phyloP scores from a whole-genome alignment of 495 filamentous ascomycete species.

The Trichoderma asperelloides region DNA sequence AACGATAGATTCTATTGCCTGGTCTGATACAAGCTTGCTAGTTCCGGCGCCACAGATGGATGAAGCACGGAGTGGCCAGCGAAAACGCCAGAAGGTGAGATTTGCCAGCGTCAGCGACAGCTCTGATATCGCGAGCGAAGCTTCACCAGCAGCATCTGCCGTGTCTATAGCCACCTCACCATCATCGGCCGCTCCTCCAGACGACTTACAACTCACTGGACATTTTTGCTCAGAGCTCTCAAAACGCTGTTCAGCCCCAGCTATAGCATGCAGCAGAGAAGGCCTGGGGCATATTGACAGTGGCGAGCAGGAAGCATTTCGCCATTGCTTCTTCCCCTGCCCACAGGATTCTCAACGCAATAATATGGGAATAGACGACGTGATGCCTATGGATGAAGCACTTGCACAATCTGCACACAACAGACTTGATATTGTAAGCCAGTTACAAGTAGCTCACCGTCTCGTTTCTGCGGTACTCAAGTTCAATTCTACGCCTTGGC shows the following conservation, averaged over 20 bases:
- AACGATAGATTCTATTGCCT: constrained; percentile 6
- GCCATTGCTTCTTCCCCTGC: constrained; percentile 14
- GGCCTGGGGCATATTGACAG: constrained; percentile 12
- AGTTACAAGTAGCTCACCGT: constrained; percentile 12
- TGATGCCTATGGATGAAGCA: constrained; percentile 9
- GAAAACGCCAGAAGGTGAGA: not conserved
- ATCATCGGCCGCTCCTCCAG: not conserved
- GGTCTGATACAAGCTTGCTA: not conserved
- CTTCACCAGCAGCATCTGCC: not conserved
- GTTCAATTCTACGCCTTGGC: constrained; percentile 15
- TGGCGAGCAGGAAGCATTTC: constrained; percentile 9
- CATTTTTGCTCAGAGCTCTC: constrained; percentile 12
- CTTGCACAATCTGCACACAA: constrained; percentile 4
- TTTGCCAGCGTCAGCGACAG: not conserved
- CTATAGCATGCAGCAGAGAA: not conserved
- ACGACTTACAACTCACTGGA: not conserved
- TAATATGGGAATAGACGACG: not conserved
- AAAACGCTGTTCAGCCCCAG: not conserved
- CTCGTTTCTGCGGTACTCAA: constrained; percentile 13
- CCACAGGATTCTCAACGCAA: not conserved
- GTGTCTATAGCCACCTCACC: not conserved
- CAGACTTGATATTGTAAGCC: constrained; percentile 10
- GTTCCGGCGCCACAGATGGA: not conserved
- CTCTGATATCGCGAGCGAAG: not conserved
- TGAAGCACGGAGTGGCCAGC: not conserved